Conservation (phyloP, 164 flowering plant species). For the Protea cynaroides region DNA sequence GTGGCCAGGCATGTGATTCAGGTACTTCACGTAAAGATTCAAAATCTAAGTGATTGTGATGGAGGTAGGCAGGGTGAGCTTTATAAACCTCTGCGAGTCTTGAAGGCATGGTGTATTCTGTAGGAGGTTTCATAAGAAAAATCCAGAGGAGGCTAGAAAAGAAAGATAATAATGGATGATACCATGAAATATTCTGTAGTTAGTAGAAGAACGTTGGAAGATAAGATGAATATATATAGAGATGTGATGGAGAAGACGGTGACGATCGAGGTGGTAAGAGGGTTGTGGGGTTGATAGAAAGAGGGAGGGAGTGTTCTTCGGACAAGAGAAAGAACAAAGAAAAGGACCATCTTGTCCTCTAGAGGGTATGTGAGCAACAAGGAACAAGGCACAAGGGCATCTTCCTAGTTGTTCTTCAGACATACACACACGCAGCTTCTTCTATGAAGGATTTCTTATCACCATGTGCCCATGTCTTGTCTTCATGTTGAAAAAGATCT, state of each 20-base stretch:
- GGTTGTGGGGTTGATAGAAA: slow-evolving; percentile 28
- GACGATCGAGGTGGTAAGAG: slow-evolving; percentile 24
- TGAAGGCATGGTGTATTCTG: slow-evolving; percentile 40
- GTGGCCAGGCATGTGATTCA: slow-evolving; percentile 61
- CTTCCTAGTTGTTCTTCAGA: slow-evolving; percentile 7
- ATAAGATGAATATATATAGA: neutral
- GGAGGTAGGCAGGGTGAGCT: slow-evolving; percentile 36
- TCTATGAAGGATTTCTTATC: slow-evolving; percentile 4
- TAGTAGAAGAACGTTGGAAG: neutral
- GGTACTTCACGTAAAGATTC: slow-evolving; percentile 50
- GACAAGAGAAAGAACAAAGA: slow-evolving; percentile 39
- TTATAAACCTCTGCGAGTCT: slow-evolving; percentile 36
- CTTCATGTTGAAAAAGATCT: slow-evolving; percentile 47
- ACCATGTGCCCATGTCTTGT: slow-evolving; percentile 62
- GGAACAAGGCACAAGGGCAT: too few species aligned
- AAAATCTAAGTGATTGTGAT: slow-evolving; percentile 44
- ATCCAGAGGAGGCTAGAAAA: neutral
- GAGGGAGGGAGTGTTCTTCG: slow-evolving; percentile 15
- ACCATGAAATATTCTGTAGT: too few species aligned
- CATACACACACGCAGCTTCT: neutral
- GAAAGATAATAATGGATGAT: neutral
- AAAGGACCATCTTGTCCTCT: slow-evolving; percentile 49
- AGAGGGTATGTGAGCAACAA: neutral
- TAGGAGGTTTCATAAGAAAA: neutral
- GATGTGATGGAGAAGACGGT: slow-evolving; percentile 19